A percentile compares a stretch with the other conserved stretches of the same genome.
phyloP scores from a whole-genome alignment of 208 protist genomes.

The Tritrichomonas musculus region DNA sequence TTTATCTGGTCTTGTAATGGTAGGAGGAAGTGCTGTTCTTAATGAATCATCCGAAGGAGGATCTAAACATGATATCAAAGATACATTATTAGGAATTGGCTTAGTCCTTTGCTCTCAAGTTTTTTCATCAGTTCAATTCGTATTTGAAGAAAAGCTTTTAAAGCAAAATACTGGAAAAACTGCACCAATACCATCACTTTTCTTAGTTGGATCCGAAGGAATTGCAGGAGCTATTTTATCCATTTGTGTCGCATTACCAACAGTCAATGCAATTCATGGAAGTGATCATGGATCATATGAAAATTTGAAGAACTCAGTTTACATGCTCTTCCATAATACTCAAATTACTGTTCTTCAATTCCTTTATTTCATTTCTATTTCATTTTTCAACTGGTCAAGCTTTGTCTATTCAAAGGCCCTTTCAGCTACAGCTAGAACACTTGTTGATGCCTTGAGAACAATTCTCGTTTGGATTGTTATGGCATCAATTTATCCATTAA shows the following conservation, averaged over 20 bases:
- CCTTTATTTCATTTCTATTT: conserved; percentile 1
- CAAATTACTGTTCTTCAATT: not conserved
- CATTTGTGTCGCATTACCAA: not conserved
- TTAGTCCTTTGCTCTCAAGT: not conserved
- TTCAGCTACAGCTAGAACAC: not conserved
- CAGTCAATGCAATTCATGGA: not conserved
- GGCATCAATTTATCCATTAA: not conserved
- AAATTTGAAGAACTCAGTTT: conserved; percentile 16
- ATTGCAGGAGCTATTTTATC: not conserved
- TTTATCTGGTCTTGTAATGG: not conserved
- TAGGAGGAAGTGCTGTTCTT: not conserved
- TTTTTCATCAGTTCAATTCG: not conserved
- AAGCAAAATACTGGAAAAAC: not conserved
- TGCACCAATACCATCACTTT: conserved; percentile 2
- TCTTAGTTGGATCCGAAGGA: conserved; percentile 18
- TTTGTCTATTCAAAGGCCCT: not conserved
- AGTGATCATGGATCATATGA: not conserved
- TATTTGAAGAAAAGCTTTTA: conserved; percentile 4
- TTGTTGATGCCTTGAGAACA: conserved; percentile 2
- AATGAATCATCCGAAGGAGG: not conserved
- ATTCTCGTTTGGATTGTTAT: not conserved
- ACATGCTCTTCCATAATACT: not conserved
- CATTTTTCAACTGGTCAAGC: conserved; percentile 16
- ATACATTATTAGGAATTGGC: not conserved
- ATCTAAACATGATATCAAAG: too few relatives aligned